Evolutionary conservation across 495 filamentous ascomycete genomes (phyloP).

Genomic region (Choiromyces venosus): DNA sequence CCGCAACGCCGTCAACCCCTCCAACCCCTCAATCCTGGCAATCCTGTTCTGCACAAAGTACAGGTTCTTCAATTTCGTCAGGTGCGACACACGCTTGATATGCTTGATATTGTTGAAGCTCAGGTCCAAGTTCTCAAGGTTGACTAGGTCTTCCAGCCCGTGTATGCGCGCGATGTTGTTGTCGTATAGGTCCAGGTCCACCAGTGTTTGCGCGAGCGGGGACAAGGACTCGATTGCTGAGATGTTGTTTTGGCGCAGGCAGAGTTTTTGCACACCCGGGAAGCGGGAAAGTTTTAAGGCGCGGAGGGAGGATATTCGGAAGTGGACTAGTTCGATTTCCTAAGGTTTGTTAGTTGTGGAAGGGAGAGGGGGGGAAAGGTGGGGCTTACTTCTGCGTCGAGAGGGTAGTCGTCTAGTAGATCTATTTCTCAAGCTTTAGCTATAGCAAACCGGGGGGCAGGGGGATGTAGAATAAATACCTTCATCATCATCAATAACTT

Average conservation of each 20-base stretch:
- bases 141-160: constrained; percentile 68
- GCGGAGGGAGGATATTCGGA: constrained; percentile 71
- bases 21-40: constrained; percentile 73
- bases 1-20: constrained; percentile 63
- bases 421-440: constrained; percentile 47
- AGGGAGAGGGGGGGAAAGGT: too few species aligned
- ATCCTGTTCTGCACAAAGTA: constrained; percentile 98
- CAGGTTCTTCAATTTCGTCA: constrained; percentile 72
- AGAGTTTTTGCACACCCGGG: constrained; percentile 68
- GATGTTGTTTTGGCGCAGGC: constrained; percentile 91
- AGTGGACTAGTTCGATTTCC: constrained; percentile 87
- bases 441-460: constrained; percentile 14
- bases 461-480: constrained; percentile 19
- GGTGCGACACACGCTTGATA: constrained; percentile 80
- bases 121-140: constrained; percentile 76
- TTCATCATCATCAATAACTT: constrained; percentile 42
- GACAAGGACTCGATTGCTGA: constrained; percentile 67
- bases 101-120: constrained; percentile 99
- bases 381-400: constrained; percentile 52
- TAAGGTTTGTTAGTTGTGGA: constrained; percentile 46
- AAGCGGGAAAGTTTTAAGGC: constrained; percentile 78
- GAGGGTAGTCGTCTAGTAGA: constrained; percentile 60
- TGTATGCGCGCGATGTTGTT: constrained; percentile 88
- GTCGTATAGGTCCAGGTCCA: constrained; percentile 93
- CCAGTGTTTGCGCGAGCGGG: constrained; percentile 57